These are phyloP conservation scores for Uncinocarpus reesii DNA, from an alignment of 2,329 filamentous ascomycete species.

Conservation along the genomic window DNA sequence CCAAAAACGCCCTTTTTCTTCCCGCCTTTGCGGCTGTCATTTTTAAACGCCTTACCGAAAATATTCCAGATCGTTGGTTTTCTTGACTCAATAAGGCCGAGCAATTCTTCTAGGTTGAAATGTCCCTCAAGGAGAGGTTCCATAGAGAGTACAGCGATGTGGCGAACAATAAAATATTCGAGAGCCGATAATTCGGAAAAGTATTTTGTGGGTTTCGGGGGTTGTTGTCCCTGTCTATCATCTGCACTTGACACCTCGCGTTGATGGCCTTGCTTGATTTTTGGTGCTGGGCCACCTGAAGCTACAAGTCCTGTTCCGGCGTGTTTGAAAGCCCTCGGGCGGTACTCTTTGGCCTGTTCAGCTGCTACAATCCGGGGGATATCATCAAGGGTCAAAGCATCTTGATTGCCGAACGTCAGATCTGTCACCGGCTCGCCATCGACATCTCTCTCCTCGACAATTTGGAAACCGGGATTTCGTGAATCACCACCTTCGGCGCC, in stretches of 20 bases:
- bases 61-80: constrained; percentile 98
- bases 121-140: constrained; percentile 80
- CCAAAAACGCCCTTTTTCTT: constrained; percentile 96
- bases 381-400: constrained; percentile 87
- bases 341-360: constrained; percentile 85
- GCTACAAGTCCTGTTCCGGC: constrained; percentile 59
- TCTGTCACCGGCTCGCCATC: constrained; percentile 62
- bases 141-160: constrained; percentile 90
- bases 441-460: constrained; percentile 66
- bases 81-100: constrained; percentile 83
- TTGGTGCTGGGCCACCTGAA: constrained; percentile 50
- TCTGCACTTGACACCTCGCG: constrained; percentile 53
- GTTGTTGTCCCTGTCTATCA: constrained; percentile 37
- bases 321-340: constrained; percentile 67
- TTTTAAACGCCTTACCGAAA: constrained; percentile 91
- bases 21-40: constrained; percentile 56
- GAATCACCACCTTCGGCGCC: constrained; percentile 37
- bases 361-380: constrained; percentile 93
- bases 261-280: constrained; percentile 59
- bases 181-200: constrained; percentile 92
- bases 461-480: constrained; percentile 55
- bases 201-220: constrained; percentile 61
- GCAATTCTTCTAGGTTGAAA: constrained; percentile 86
- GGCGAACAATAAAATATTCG: constrained; percentile 94
- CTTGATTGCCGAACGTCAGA: constrained; percentile 77